Evolutionary conservation across 768 basidiomycete genomes (phyloP).

Genomic region (Rhodotorula graminis): DNA sequence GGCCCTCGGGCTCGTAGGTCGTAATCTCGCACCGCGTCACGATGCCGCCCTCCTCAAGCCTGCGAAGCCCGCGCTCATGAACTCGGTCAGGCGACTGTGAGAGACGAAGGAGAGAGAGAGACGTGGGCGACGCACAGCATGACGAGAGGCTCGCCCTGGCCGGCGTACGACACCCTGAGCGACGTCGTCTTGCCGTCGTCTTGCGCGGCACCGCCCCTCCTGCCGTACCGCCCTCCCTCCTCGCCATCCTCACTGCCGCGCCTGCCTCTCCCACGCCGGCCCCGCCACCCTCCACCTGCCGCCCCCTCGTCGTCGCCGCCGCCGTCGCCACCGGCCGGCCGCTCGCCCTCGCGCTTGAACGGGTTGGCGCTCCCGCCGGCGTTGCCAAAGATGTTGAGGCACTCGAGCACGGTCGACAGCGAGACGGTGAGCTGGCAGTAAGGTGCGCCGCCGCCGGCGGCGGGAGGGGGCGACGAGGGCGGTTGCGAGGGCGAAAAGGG

Average conservation of each 20-base stretch:
- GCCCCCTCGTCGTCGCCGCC: slow-evolving; percentile 18
- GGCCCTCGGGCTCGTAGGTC: slow-evolving; percentile 76
- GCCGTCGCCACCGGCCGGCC: background rate
- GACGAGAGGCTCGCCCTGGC: slow-evolving; percentile 38
- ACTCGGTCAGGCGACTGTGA: background rate
- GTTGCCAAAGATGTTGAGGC: slow-evolving; percentile 88
- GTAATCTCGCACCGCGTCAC: slow-evolving; percentile 81
- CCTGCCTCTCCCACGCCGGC: slow-evolving; percentile 7
- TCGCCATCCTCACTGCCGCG: slow-evolving; percentile 4
- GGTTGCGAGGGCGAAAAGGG: slow-evolving; percentile 35
- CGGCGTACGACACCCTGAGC: slow-evolving; percentile 36
- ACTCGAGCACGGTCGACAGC: slow-evolving; percentile 76
- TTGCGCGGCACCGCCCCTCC: background rate
- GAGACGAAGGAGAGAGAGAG: background rate
- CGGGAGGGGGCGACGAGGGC: slow-evolving; percentile 27
- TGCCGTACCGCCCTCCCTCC: slow-evolving; percentile 7
- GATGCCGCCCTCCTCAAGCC: slow-evolving; percentile 64
- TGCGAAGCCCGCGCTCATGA: background rate
- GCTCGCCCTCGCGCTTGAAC: slow-evolving; percentile 20
- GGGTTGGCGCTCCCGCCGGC: slow-evolving; percentile 48
- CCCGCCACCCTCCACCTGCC: slow-evolving; percentile 8
- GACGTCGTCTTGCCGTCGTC: slow-evolving; percentile 32
- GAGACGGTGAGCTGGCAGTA: slow-evolving; percentile 65
- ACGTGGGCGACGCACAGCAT: slow-evolving; percentile 37
- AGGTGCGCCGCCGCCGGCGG: slow-evolving; percentile 2